Conservation (phyloP, 805 yeast species). For the Ogataea sp. region DNA sequence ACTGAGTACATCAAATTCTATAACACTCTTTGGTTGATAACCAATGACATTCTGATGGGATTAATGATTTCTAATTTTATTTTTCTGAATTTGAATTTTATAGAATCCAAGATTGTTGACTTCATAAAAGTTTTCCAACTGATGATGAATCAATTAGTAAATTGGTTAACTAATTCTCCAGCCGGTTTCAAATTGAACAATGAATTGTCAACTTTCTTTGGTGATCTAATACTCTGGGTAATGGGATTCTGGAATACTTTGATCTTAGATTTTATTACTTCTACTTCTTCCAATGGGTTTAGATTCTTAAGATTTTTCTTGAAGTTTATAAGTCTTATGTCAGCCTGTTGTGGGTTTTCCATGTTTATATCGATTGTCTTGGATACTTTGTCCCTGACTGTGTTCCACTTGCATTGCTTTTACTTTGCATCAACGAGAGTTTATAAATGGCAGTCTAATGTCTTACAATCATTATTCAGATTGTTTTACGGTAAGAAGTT, state of each 20-base stretch:
- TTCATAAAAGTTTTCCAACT: neutral
- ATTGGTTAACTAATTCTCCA: constrained; percentile 82
- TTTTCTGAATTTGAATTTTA: neutral
- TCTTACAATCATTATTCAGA: constrained; percentile 67
- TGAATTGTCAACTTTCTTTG: constrained; percentile 78
- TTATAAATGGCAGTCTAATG: constrained; percentile 64
- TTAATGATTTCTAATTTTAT: constrained; percentile 40
- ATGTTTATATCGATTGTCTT: constrained; percentile 57
- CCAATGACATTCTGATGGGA: constrained; percentile 79
- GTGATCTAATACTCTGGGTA: constrained; percentile 83
- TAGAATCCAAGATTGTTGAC: neutral
- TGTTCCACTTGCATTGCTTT: constrained; percentile 69
- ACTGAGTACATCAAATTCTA: constrained; percentile 70
- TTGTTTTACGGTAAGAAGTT: constrained; percentile 85
- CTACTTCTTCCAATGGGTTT: too few species aligned
- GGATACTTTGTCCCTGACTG: constrained; percentile 55
- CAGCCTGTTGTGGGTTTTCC: constrained; percentile 48
- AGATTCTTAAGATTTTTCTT: too few species aligned
- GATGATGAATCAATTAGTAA: constrained; percentile 32
- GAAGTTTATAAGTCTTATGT: constrained; percentile 7
- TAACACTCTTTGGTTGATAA: constrained; percentile 81
- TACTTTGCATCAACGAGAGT: constrained; percentile 73
- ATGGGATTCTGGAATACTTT: constrained; percentile 51
- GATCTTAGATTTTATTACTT: neutral
- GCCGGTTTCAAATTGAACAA: constrained; percentile 90